These are phyloP conservation scores for Blepharisma stoltei DNA, from an alignment of 73 alveolate species.

Conservation along the genomic window DNA sequence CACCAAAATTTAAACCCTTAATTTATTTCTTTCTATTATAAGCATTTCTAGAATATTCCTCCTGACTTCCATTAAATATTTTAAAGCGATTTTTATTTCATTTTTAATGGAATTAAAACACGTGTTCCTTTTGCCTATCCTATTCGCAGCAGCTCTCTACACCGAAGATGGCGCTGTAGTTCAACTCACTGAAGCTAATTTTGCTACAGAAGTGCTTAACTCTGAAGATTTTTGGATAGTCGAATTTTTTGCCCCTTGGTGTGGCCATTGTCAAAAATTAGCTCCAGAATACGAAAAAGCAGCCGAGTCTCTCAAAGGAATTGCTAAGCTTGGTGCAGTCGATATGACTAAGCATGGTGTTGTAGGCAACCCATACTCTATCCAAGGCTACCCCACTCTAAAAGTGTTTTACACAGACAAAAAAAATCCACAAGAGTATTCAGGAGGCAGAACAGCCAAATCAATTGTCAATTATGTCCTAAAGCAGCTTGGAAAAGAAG, in stretches of 20 bases:
- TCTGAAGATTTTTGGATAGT: conserved; percentile 83
- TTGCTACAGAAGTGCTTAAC: conserved; percentile 71
- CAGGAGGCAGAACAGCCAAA: conserved; percentile 84
- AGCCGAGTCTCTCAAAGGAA: conserved; percentile 86
- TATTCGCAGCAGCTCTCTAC: conserved; percentile 42
- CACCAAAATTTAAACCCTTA: too few relatives aligned
- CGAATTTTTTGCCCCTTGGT: conserved; percentile 96
- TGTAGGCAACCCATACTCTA: conserved; percentile 75
- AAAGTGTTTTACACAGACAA: conserved; percentile 84
- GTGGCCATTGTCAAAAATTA: conserved; percentile 93
- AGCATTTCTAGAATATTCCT: too few relatives aligned
- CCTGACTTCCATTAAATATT: too few relatives aligned
- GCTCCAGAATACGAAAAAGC: conserved; percentile 97
- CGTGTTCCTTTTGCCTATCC: background rate
- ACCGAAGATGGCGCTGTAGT: conserved; percentile 65
- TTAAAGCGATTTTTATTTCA: too few relatives aligned
- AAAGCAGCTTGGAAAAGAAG: conserved; percentile 29
- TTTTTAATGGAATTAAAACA: background rate
- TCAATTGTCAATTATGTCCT: conserved; percentile 72
- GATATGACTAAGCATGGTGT: conserved; percentile 65
- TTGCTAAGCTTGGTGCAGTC: conserved; percentile 91
- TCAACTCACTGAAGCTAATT: conserved; percentile 64
- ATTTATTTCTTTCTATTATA: too few relatives aligned
- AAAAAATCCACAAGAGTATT: conserved; percentile 69
- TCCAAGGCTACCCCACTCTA: conserved; percentile 94